A percentile compares a stretch with the other conserved stretches of the same genome.
These are phyloP conservation scores for Saposhnikovia divaricata DNA, from an alignment of 129 eudicot species.

Conservation along the genomic window DNA sequence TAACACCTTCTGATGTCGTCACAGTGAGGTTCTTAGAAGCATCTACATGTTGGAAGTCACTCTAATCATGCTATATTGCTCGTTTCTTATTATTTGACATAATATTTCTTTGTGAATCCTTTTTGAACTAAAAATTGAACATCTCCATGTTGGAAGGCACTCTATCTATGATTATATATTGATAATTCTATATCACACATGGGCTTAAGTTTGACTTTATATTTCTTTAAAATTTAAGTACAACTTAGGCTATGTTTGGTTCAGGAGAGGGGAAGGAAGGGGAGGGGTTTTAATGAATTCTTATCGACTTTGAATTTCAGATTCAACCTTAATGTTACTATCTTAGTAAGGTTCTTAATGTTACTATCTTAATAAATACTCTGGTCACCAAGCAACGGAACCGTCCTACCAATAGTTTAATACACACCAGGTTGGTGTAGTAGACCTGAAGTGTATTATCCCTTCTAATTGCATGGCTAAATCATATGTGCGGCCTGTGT, in stretches of 20 bases:
- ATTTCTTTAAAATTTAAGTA: neutral
- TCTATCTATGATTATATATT: neutral
- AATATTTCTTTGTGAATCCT: neutral
- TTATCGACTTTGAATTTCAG: neutral
- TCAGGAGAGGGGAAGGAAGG: too few relatives aligned
- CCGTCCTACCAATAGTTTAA: neutral
- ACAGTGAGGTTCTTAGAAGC: neutral
- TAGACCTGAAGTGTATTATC: neutral
- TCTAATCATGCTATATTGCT: neutral
- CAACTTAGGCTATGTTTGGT: too few relatives aligned
- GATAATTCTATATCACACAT: neutral
- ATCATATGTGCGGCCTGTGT: neutral
- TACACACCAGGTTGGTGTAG: neutral
- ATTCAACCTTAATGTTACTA: neutral
- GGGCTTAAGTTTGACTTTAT: constrained; percentile 13
- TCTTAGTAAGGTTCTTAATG: neutral
- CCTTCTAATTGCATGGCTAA: neutral
- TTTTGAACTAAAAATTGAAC: neutral
- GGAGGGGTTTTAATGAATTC: too few relatives aligned
- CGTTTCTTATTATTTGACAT: neutral
- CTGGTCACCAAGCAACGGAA: neutral
- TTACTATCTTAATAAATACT: neutral
- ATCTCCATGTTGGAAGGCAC: neutral
- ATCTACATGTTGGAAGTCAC: neutral
- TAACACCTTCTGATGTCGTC: neutral